phyloP scores from a whole-genome alignment of 495 filamentous ascomycete species.

The Cercophora sp. region DNA sequence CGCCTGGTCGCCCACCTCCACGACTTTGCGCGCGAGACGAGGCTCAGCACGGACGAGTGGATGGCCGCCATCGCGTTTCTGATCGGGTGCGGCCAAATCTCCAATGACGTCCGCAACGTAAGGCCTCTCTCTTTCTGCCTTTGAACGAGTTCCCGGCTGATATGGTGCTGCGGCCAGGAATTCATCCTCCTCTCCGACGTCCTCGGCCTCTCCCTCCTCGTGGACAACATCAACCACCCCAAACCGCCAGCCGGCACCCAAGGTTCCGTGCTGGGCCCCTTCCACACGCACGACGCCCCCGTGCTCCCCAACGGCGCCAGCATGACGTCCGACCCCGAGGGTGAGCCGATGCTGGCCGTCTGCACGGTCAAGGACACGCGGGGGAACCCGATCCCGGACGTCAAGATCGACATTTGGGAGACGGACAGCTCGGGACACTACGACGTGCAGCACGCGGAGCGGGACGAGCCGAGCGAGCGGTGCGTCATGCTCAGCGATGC shows the following conservation, averaged over 20 bases:
- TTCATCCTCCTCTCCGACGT: conserved; percentile 93
- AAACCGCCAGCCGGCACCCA: conserved; percentile 73
- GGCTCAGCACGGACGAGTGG: conserved; percentile 76
- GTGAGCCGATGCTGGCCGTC: conserved; percentile 69
- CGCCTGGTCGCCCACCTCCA: conserved; percentile 75
- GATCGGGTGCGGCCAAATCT: conserved; percentile 69
- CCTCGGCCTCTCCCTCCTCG: conserved; percentile 82
- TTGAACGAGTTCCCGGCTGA: too few relatives aligned
- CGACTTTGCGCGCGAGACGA: conserved; percentile 77
- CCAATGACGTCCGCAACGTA: conserved; percentile 57
- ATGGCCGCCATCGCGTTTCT: conserved; percentile 69
- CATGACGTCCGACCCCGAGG: conserved; percentile 70
- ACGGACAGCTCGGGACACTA: conserved; percentile 84
- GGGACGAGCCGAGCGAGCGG: conserved; percentile 70
- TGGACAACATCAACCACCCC: conserved; percentile 90
- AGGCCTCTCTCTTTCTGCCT: neutral
- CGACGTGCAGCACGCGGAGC: conserved; percentile 77
- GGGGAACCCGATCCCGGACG: conserved; percentile 63
- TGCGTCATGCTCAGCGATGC: conserved; percentile 70
- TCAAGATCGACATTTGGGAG: conserved; percentile 91
- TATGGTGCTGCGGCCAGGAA: too few relatives aligned
- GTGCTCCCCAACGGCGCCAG: conserved; percentile 55
- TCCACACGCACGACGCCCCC: conserved; percentile 87
- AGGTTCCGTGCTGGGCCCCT: conserved; percentile 86
- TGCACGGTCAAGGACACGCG: conserved; percentile 68